phyloP scores from a whole-genome alignment of 208 protist genomes.

The Phytomonas sp. region DNA sequence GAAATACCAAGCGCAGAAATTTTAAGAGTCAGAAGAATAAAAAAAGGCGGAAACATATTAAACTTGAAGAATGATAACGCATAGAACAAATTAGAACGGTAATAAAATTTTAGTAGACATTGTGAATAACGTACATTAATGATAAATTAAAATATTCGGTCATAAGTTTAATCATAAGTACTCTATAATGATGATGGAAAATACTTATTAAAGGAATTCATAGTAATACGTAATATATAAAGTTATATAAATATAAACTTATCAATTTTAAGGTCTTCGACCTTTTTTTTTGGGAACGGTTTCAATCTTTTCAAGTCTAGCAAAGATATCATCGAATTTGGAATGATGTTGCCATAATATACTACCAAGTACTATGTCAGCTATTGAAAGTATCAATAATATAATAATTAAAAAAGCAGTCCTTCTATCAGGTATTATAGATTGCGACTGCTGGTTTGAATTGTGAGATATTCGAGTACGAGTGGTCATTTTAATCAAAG shows the following conservation, averaged over 20 bases:
- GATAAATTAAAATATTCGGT: background rate
- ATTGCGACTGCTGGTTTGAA: no score
- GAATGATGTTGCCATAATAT: background rate
- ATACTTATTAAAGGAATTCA: constrained; percentile 5
- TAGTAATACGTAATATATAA: constrained; percentile 5
- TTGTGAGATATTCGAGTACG: no score
- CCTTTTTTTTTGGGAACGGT: constrained; percentile 1
- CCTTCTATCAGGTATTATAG: background rate
- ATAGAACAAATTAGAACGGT: constrained; percentile 3
- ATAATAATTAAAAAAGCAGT: constrained; percentile 10
- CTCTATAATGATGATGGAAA: constrained; percentile 2
- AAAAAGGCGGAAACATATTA: background rate
- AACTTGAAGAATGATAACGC: constrained; percentile 1
- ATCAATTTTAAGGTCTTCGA: background rate
- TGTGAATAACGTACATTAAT: constrained; percentile 6
- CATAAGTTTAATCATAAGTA: constrained; percentile 3
- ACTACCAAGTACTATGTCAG: constrained; percentile 5
- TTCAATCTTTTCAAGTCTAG: constrained; percentile 1
- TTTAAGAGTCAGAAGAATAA: no score
- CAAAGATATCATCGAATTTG: constrained; percentile 1
- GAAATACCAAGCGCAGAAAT: no score
- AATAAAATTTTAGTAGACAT: constrained; percentile 6
- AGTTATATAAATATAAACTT: constrained; percentile 6
- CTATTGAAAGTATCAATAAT: constrained; percentile 4
- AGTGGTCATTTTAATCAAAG: no score